Evolutionary conservation across 225 moss, liverwort and hornwort species (phyloP).

Genomic region (Antitrichia curtipendula): DNA sequence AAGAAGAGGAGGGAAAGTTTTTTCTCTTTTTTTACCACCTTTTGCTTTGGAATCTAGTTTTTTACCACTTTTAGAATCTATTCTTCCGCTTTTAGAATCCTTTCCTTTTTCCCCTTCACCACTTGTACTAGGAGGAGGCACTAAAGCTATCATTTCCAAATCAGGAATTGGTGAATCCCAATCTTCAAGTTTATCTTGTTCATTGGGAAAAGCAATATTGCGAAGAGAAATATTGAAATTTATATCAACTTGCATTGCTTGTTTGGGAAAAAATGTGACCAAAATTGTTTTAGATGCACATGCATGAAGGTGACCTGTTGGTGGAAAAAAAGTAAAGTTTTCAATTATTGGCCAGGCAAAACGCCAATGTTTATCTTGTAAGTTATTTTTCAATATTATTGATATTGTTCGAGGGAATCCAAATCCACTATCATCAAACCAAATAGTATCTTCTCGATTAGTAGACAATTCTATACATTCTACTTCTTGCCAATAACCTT

Average conservation of each 20-base stretch:
- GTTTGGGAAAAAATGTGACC: slow-evolving; percentile 31
- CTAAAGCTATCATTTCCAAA: slow-evolving; percentile 38
- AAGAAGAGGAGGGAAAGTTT: neutral
- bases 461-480: slow-evolving; percentile 56
- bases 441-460: slow-evolving; percentile 43
- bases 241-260: slow-evolving; percentile 21
- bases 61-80: neutral
- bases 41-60: neutral
- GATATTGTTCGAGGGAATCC: slow-evolving; percentile 16
- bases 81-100: neutral
- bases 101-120: neutral
- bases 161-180: slow-evolving; percentile 54
- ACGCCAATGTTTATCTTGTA: slow-evolving; percentile 53
- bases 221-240: slow-evolving; percentile 49
- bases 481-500: slow-evolving; percentile 75
- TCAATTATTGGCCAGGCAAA: slow-evolving; percentile 71
- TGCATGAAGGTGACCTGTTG: slow-evolving; percentile 58
- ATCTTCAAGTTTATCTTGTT: neutral
- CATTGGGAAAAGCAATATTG: slow-evolving; percentile 32
- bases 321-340: slow-evolving; percentile 36
- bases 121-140: neutral
- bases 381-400: slow-evolving; percentile 50
- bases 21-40: neutral
- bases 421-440: slow-evolving; percentile 57
- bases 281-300: slow-evolving; percentile 28